Base-by-base conservation (phyloP, 1,284 basidiomycete genomes). In the Apiotrichum sp. region DNA sequence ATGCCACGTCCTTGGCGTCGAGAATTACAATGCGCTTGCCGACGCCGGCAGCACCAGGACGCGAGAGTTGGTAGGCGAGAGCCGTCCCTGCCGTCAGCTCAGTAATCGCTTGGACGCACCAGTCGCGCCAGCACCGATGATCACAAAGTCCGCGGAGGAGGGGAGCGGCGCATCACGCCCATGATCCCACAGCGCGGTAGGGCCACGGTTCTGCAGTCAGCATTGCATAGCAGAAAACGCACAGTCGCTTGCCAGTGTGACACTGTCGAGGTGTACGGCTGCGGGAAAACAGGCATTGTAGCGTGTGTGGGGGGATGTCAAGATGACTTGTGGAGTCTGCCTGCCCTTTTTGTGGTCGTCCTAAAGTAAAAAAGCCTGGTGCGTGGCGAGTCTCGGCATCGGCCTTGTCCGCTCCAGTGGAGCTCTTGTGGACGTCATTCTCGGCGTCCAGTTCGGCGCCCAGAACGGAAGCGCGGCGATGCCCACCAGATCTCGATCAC, bases 171-270 rank as follows among this genome's bases (percentile, higher is more conserved):
- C 61, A 6, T 55, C 45, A 9, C 61, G 57, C n/a, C 62, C 62
- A 35, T 68, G 56, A 45, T 60, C 62, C 57, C 62, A 68, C 13
- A 68, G 50, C 4, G 65, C 52, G 11, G 53, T 52, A 1, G 51
- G 52, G 9, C 66, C 66, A 31, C 65, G 58, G 50, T 68, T 68
- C 47, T 49, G 36, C 22, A 22, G 22, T 22, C 22, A 22, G 22
- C 22, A 22, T 22, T 22, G 22, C 22, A 22, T 22, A 22, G 22
- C 22, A 22, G 22, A 22, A 22, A 22, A 22, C 22, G 22, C 14
- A 66, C 65, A 10, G 65, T 63, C 13, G 63, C 64, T 45, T 70
- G 68, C 68, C 68, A 70, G 59, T 70, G 65, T 2, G 68, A 70
- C 6, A 61, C 61, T 0, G 67, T 63, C 13, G 66, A 68, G 14